These are phyloP conservation scores for Sarocladiaceae sp. DNA, from an alignment of 2,329 filamentous ascomycete genomes.

Conservation along the genomic window DNA sequence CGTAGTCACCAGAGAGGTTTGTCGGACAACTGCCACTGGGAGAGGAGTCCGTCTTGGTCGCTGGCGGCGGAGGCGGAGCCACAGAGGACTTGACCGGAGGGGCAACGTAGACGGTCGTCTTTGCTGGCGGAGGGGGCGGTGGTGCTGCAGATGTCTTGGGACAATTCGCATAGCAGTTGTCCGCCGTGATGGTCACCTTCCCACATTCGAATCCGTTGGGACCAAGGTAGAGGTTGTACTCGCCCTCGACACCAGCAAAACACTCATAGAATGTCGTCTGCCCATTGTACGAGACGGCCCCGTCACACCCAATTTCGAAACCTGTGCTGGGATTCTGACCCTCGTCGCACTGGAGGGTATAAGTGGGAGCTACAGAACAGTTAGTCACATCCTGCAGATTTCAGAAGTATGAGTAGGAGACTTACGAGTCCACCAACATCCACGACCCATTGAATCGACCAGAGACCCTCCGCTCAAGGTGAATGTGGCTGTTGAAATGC, in stretches of 20 bases:
- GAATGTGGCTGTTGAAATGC: constrained; percentile 43
- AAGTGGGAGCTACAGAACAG: constrained; percentile 41
- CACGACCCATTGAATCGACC: constrained; percentile 50
- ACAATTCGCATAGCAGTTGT: constrained; percentile 27
- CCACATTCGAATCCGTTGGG: constrained; percentile 42
- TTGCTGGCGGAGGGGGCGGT: constrained; percentile 14
- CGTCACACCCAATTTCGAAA: constrained; percentile 51
- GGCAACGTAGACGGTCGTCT: not conserved
- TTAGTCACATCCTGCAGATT: not conserved
- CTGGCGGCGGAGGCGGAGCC: not conserved
- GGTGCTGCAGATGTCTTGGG: constrained; percentile 9
- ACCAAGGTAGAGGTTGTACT: constrained; percentile 51
- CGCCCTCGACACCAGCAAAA: constrained; percentile 44
- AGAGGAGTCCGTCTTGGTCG: not conserved
- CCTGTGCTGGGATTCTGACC: constrained; percentile 47
- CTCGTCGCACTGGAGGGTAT: constrained; percentile 58
- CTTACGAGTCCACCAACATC: constrained; percentile 60
- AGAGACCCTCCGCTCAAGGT: constrained; percentile 49
- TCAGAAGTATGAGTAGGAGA: constrained; percentile 13
- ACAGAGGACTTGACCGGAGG: not conserved
- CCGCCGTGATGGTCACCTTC: constrained; percentile 39
- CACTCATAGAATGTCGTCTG: constrained; percentile 56
- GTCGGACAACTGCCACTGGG: constrained; percentile 34
- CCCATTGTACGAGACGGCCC: constrained; percentile 47
- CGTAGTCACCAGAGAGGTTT: constrained; percentile 39